Conservation (phyloP, 2,329 filamentous ascomycete species). For the Ceratocystis colombiana region DNA sequence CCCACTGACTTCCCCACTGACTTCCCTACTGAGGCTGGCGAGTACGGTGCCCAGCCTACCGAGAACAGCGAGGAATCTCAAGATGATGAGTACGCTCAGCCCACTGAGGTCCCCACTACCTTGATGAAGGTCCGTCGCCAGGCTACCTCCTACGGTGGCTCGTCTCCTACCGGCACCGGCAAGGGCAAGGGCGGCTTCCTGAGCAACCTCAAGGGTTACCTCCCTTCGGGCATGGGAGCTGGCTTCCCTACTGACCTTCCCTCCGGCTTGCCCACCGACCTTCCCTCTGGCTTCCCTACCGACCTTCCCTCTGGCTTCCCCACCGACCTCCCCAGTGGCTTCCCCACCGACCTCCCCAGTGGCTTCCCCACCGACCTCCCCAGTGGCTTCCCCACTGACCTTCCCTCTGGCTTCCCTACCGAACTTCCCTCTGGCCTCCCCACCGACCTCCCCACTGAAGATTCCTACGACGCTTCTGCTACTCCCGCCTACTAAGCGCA, state of each 20-base stretch:
- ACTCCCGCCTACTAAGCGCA: too few species aligned
- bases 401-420: slow-evolving; percentile 1
- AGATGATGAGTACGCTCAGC: not conserved
- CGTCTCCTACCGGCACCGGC: not conserved
- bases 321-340: slow-evolving; percentile 3
- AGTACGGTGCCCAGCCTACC: too few species aligned
- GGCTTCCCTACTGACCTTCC: slow-evolving; percentile 5
- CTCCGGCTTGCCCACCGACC: not conserved
- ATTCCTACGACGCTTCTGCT: slow-evolving; percentile 1
- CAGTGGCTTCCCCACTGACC: slow-evolving; percentile 1
- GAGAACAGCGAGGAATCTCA: too few species aligned
- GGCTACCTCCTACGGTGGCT: not conserved
- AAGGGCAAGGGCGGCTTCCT: not conserved
- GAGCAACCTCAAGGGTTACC: not conserved
- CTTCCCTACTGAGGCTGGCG: too few species aligned
- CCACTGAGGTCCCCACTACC: slow-evolving; percentile 15
- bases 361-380: slow-evolving; percentile 5
- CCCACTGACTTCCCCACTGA: too few species aligned
- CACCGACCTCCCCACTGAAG: slow-evolving; percentile 5
- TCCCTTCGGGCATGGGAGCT: not conserved
- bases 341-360: slow-evolving; percentile 7
- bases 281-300: not conserved
- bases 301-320: slow-evolving; percentile 2
- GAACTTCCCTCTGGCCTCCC: not conserved
- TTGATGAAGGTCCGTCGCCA: slow-evolving; percentile 19